Percentiles rank a stretch among this genome's conserved stretches.
phyloP scores from a whole-genome alignment of 331 rosid genomes.

The Erythrophleum ivorense region DNA sequence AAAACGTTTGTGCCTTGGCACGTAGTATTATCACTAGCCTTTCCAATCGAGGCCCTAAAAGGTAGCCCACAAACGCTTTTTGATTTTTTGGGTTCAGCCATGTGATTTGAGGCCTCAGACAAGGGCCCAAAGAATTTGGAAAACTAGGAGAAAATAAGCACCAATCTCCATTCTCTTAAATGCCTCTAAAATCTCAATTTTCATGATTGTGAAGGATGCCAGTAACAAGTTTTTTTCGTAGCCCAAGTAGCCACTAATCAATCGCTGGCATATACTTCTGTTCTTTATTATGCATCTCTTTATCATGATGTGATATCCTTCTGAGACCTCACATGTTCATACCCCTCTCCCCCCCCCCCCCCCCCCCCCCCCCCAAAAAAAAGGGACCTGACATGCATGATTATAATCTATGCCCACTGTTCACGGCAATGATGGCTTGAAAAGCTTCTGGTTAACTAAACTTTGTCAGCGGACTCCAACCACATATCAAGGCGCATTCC shows the following conservation, averaged over 20 bases:
- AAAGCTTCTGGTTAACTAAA: not conserved
- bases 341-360: too few species aligned
- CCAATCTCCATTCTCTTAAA: not conserved
- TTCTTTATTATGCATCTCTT: not conserved
- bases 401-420: not conserved
- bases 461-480: not conserved
- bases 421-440: not conserved
- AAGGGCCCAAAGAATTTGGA: not conserved
- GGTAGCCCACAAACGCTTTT: not conserved
- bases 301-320: not conserved
- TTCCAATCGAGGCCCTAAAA: too few species aligned
- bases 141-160: not conserved
- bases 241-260: not conserved
- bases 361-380: not conserved
- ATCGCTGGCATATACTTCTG: too few species aligned
- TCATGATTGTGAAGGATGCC: conserved; percentile 44
- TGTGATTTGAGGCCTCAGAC: not conserved
- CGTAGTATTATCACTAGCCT: not conserved
- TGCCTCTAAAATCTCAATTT: conserved; percentile 17
- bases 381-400: not conserved
- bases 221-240: not conserved
- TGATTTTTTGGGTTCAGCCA: not conserved
- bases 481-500: not conserved
- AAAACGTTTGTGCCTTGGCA: conserved; percentile 40
- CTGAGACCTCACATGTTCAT: not conserved